Base-by-base conservation (phyloP, 345 rosid species). In the Lepidium didymum region DNA sequence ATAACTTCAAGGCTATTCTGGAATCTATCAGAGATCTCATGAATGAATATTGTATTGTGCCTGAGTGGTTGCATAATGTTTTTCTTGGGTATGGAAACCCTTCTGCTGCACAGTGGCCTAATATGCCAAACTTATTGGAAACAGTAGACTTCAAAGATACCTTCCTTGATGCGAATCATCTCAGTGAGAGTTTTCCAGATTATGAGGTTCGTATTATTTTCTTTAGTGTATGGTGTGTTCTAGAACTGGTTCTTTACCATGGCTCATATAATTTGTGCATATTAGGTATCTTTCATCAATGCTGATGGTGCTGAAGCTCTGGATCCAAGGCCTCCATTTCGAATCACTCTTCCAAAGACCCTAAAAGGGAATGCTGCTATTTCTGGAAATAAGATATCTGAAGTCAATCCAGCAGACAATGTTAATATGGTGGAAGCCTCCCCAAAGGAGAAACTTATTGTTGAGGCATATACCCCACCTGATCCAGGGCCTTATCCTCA, bases 1-100 rank as follows among this genome's bases (percentile, higher is more conserved):
- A 94, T 69, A 94, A 94, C 74, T 94, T 94, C 83, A 94, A 94
- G 79, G 99, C 99, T 66, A 94, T 94, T 74, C 81, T 91, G 58
- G 99, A 94, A 80, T 94, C 99, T 33, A 94, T 94, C 57, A 89
- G 99, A 81, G 99, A 94, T 82, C 99, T 94, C 56, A 94, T 94
- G 99, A 94, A 94, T 81, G 99, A 94, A 73, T 94, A 87, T 62
- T 94, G 97, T 78, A 87, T 94, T 69, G 99, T 94, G 68, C 99
- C 99, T 65, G 96, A 91, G 34, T 94, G 99, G 99, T 71, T 94
- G 85, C 97, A 91, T 75, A 89, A 91, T 65, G 69, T 91, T 67
- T 94, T 94, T 80, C 85, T 94, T 76, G 99, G 99, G 40, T 94
- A 94, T 79, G 99, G 99, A 27, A 81, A 94, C 79, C 99, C 99